Percentiles rank a stretch among this genome's conserved stretches.
These are phyloP conservation scores for Salix viminalis DNA, from an alignment of 345 rosid species.

Conservation along the genomic window DNA sequence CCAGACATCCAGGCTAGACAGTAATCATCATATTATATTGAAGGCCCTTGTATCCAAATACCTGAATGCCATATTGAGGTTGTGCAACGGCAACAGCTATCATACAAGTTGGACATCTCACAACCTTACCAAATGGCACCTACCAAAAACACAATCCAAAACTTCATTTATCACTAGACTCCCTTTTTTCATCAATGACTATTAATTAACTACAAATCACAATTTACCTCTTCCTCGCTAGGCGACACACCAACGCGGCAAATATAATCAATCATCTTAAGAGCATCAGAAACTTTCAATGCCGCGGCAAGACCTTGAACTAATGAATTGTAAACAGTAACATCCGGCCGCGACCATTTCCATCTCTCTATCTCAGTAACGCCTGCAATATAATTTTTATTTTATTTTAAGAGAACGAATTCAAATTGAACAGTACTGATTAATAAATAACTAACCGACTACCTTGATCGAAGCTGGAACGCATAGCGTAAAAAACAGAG, in stretches of 20 bases:
- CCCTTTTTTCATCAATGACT: too few species aligned
- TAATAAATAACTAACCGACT: not conserved
- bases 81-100: conserved; percentile 82
- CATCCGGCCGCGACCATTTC: conserved; percentile 95
- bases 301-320: conserved; percentile 69
- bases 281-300: conserved; percentile 79
- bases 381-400: conserved; percentile 21
- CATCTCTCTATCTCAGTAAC: conserved; percentile 61
- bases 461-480: conserved; percentile 80
- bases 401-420: not conserved
- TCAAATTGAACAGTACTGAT: not conserved
- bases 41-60: conserved; percentile 8
- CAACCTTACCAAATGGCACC: conserved; percentile 96
- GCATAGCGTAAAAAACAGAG: conserved; percentile 87
- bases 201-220: too few species aligned
- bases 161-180: too few species aligned
- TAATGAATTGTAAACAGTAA: conserved; percentile 49
- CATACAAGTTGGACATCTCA: conserved; percentile 80
- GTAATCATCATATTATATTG: not conserved
- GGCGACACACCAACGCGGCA: conserved; percentile 84
- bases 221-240: conserved; percentile 56
- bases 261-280: conserved; percentile 60
- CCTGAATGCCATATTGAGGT: conserved; percentile 91
- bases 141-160: conserved; percentile 14
- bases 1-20: not conserved